These are phyloP conservation scores for Heliamphora pulchella DNA, from an alignment of 179 eudicot genomes.

Conservation along the genomic window DNA sequence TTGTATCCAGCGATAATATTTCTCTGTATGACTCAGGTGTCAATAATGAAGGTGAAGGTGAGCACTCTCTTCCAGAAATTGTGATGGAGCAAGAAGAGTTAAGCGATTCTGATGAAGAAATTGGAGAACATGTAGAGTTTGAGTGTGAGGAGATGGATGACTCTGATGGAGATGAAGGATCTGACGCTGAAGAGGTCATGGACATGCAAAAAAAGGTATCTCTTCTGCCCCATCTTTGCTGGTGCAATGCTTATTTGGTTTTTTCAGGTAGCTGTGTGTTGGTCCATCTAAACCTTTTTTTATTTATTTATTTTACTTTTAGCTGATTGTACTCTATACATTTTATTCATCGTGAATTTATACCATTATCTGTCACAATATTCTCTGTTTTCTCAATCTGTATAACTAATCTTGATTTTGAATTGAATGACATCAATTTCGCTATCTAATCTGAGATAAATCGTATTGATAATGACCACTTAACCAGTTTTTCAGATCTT, in stretches of 20 bases:
- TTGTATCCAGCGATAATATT: slow-evolving; percentile 23
- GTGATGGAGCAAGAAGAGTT: slow-evolving; percentile 98
- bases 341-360: background rate
- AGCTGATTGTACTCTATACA: background rate
- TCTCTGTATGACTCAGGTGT: slow-evolving; percentile 4
- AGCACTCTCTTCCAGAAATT: slow-evolving; percentile 56
- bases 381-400: background rate
- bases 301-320: too few relatives aligned
- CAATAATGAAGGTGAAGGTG: slow-evolving; percentile 27
- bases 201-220: slow-evolving; percentile 47
- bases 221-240: background rate
- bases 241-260: background rate
- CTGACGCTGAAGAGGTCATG: slow-evolving; percentile 37
- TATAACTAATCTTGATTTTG: too few relatives aligned
- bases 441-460: too few relatives aligned
- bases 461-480: too few relatives aligned
- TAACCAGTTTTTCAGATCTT: too few relatives aligned
- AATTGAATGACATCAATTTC: too few relatives aligned
- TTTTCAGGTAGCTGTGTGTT: background rate
- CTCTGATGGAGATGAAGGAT: slow-evolving; percentile 72
- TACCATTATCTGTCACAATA: background rate
- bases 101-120: slow-evolving; percentile 95
- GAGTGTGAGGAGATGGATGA: slow-evolving; percentile 95
- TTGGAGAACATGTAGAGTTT: slow-evolving; percentile 76
- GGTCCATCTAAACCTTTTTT: background rate